These are phyloP conservation scores for Aspergillus incahuasiensis DNA, from an alignment of 495 filamentous ascomycete genomes.

Conservation along the genomic window DNA sequence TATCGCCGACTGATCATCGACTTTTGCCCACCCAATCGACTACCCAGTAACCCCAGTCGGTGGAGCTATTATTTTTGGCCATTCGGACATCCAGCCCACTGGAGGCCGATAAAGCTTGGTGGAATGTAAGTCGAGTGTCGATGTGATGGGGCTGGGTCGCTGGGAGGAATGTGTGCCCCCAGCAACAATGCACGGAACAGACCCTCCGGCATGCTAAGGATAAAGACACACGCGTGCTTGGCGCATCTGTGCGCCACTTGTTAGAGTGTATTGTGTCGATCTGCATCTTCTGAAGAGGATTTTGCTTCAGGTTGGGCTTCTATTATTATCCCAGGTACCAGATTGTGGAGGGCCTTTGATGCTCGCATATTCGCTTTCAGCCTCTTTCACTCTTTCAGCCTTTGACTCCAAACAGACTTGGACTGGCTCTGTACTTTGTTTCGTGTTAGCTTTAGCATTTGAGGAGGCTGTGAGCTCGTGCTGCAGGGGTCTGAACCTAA, in stretches of 20 bases:
- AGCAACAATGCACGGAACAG: constrained; percentile 30
- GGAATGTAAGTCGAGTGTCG: constrained; percentile 17
- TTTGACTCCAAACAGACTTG: background rate
- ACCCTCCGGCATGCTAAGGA: constrained; percentile 22
- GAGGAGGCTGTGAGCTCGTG: background rate
- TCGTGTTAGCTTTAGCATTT: background rate
- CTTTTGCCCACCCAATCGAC: background rate
- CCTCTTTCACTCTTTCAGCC: background rate
- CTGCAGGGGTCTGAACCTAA: constrained; percentile 3
- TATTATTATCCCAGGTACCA: constrained; percentile 20
- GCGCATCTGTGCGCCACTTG: constrained; percentile 3
- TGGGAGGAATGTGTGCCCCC: constrained; percentile 35
- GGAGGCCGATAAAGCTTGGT: constrained; percentile 20
- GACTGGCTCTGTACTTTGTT: background rate
- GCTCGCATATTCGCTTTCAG: constrained; percentile 11
- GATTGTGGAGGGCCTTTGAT: background rate
- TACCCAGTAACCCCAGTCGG: constrained; percentile 1
- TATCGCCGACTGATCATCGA: constrained; percentile 20
- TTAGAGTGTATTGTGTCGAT: constrained; percentile 6
- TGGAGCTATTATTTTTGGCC: constrained; percentile 6
- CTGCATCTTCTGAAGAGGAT: background rate
- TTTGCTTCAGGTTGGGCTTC: constrained; percentile 11
- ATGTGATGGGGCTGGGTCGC: constrained; percentile 28
- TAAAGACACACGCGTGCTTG: constrained; percentile 7
- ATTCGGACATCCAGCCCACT: background rate